Evolutionary conservation across 331 rosid genomes (phyloP), one percentile per base, ranked within the genome.

Genomic region (Ulmus americana): DNA sequence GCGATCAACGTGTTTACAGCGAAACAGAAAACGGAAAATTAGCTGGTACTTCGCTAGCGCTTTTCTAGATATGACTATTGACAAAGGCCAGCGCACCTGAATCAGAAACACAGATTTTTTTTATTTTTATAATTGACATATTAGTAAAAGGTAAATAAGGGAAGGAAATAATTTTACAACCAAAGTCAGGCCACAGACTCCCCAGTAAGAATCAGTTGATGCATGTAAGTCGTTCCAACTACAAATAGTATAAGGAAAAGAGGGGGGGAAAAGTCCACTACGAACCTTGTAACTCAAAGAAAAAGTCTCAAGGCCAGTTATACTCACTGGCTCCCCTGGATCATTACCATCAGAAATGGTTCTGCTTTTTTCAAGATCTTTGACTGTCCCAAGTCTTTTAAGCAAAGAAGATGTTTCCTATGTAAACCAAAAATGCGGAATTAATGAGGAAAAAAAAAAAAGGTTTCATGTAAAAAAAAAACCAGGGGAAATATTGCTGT

Each of bases 71-170:
- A 92, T 80, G 42, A 88, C 98, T 62, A 92, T 86, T 65, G 96
- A 92, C 59, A 92, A 68, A 28, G 98, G 98, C 98, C 98, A 92
- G 61, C 77, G 80, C 67, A 86, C 96, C 98, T 92, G 89, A 70
- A 80, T 75, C 44, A 35, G n/a, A 55, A 15, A 20, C 40, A 50
- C 45, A 45, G 1, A 59, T 6, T 7, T 5, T 39, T 59, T 28
- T 28, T 59, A 2, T 22, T 0, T 28, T 28, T 28, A 28, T 28
- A 28, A 28, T 28, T 28, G 35, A 28, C 15, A 48, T 13, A 48
- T n/a, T 50, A 3, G 18, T 2, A 5, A 14, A 50, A 14, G 18
- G 8, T 6, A 55, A 55, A 22, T 5, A 10, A 16, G 59, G 42
- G 42, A 6, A 13, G 35, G 35, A 28, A 28, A 28, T 28, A 28